Evolutionary conservation across 331 rosid genomes (phyloP), one percentile per base, ranked within the genome.

Genomic region (Quercus phellos): DNA sequence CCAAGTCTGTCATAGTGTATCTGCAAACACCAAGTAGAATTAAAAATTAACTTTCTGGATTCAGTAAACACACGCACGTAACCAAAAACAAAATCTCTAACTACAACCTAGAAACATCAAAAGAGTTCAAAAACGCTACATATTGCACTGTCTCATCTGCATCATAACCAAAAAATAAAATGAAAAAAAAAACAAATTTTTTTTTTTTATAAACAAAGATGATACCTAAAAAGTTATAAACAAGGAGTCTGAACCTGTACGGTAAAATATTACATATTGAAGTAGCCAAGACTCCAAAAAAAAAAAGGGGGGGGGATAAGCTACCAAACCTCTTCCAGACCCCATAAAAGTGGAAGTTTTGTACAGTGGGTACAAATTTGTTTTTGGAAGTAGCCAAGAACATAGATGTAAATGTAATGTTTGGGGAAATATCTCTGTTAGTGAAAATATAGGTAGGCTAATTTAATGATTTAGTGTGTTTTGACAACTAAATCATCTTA

Each of bases 1-100:
- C 98, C 99, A 72, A 83, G 35, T 89, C 98, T 87, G 80, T 95
- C 93, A 53, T 95, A 95, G 82, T 95, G 99, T 81, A 95, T 91
- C 99, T 95, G 93, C 73, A 78, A 76, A 74, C 68, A 73, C 70
- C 43, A 83, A n/a, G 46, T 38, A 38, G 58, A 77, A 74, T 27
- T 22, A 55, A 76, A 74, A 54, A 78, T 74, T 74, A 70, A 58
- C 55, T 22, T 54, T 16, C 67, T 51, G 24, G 27, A 54, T 53
- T 1, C 29, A 24, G 64, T 34, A 12, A 51, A 34, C 14, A 59
- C 18, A 10, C 1, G 32, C 55, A 55, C 18, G 16, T 30, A 61
- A 55, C 75, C 29, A 38, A 68, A 83, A 61, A 63, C 27, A 55
- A 67, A 63, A 5, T 21, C n/a, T 63, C 19, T 14, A 14, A 29